Conservation (phyloP, 306 rosid species). For the Cicer yamashitae region DNA sequence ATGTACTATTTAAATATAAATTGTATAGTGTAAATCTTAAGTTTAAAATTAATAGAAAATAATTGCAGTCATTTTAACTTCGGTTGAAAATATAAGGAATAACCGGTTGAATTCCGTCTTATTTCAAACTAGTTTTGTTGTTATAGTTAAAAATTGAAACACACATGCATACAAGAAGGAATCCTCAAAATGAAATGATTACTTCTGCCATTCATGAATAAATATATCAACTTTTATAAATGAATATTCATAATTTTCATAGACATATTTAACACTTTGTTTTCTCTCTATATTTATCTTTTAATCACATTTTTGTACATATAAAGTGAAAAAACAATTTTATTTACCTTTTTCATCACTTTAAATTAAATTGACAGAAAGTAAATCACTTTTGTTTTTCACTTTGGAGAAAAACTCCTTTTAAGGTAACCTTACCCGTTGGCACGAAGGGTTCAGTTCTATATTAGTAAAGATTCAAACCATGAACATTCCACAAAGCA, state of each 20-base stretch:
- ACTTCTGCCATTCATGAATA: background rate
- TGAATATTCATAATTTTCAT: too few species aligned
- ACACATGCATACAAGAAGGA: background rate
- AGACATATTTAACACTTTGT: too few species aligned
- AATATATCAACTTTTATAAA: too few species aligned
- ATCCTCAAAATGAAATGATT: background rate
- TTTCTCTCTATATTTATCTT: too few species aligned
- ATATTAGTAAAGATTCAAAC: constrained; percentile 32
- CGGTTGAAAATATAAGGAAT: too few species aligned
- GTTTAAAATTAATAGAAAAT: too few species aligned
- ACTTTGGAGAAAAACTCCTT: background rate
- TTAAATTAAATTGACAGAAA: background rate
- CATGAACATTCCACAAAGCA: constrained; percentile 29
- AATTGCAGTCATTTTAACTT: too few species aligned
- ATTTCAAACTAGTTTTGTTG: background rate
- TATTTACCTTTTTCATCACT: background rate
- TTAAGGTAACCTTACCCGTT: background rate
- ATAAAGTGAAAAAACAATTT: background rate
- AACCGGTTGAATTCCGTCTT: too few species aligned
- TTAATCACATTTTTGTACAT: background rate
- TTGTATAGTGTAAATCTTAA: too few species aligned
- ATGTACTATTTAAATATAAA: too few species aligned
- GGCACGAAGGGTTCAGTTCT: background rate
- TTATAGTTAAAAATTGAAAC: background rate
- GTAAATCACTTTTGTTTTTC: background rate